Percentiles rank a stretch among this genome's conserved stretches.
Evolutionary conservation across 257 asterid species (phyloP).

Genomic region (Rehmannia glutinosa): DNA sequence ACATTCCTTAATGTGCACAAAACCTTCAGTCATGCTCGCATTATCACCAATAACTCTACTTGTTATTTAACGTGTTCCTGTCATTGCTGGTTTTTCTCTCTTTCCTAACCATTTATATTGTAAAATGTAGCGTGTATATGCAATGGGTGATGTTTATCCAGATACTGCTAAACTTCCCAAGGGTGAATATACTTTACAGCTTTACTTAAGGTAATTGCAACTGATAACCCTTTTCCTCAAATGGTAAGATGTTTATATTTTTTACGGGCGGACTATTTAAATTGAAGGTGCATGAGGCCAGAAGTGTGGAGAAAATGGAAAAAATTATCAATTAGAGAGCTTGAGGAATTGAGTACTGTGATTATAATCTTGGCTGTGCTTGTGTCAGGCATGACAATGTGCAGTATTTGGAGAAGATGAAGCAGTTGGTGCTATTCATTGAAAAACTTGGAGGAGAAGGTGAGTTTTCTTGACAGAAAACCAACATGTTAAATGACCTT

Average conservation of each 20-base stretch:
- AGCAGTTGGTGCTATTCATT: conserved; percentile 80
- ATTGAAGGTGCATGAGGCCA: neutral
- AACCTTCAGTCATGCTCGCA: conserved; percentile 1
- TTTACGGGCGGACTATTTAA: neutral
- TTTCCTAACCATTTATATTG: conserved; percentile 19
- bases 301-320: conserved; percentile 10
- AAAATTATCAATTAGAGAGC: conserved; percentile 8
- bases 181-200: conserved; percentile 89
- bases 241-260: neutral
- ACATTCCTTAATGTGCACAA: neutral
- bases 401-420: conserved; percentile 91
- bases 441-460: conserved; percentile 92
- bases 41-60: neutral
- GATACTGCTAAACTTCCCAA: conserved; percentile 72
- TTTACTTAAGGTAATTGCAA: conserved; percentile 61
- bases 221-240: conserved; percentile 17
- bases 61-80: neutral
- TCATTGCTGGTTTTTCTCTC: conserved; percentile 8
- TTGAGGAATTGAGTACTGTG: conserved; percentile 15
- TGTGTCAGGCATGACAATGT: conserved; percentile 89
- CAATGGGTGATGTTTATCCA: conserved; percentile 97
- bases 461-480: conserved; percentile 20
- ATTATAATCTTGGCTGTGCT: conserved; percentile 13
- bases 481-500: conserved; percentile 3
- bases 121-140: conserved; percentile 70